Evolutionary conservation across 2,329 filamentous ascomycete genomes (phyloP).

Genomic region (Colletotrichum zoysiae): DNA sequence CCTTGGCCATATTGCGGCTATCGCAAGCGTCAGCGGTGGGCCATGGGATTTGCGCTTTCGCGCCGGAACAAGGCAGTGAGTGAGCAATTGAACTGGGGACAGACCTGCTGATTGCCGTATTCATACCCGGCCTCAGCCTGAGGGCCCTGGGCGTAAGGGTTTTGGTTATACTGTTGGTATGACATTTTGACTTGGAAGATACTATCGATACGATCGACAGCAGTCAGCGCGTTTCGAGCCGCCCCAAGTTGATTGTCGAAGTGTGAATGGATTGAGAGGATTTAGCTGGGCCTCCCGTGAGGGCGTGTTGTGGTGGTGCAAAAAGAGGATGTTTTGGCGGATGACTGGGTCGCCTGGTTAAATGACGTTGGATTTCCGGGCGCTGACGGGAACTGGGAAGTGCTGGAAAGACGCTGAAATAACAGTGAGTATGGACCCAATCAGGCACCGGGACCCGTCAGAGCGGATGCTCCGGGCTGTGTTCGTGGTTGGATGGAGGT

Average conservation of each 20-base stretch:
- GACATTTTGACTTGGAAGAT: slow-evolving; percentile 62
- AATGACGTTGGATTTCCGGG: slow-evolving; percentile 39
- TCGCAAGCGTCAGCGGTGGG: slow-evolving; percentile 7
- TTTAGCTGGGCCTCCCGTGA: slow-evolving; percentile 16
- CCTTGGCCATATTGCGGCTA: slow-evolving; percentile 50
- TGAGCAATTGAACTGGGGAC: slow-evolving; percentile 42
- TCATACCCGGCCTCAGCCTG: slow-evolving; percentile 61
- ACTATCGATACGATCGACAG: slow-evolving; percentile 12
- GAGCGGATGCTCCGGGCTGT: slow-evolving; percentile 40
- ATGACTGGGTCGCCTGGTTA: slow-evolving; percentile 39
- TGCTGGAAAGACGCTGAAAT: slow-evolving; percentile 38
- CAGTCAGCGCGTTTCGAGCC: slow-evolving; percentile 17
- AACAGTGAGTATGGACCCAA: slow-evolving; percentile 38
- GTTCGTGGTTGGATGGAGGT: slow-evolving; percentile 38
- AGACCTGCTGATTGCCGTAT: slow-evolving; percentile 57
- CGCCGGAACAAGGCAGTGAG: background rate
- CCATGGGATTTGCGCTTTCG: background rate
- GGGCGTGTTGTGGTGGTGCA: slow-evolving; percentile 29
- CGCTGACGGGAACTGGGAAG: slow-evolving; percentile 40
- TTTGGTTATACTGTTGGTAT: slow-evolving; percentile 72
- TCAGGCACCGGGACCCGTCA: slow-evolving; percentile 40
- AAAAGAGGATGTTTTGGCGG: slow-evolving; percentile 38
- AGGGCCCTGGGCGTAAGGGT: slow-evolving; percentile 72
- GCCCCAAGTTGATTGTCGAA: background rate
- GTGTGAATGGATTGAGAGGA: slow-evolving; percentile 4